These are phyloP conservation scores for Acer negundo DNA, from an alignment of 345 rosid genomes.

Conservation along the genomic window DNA sequence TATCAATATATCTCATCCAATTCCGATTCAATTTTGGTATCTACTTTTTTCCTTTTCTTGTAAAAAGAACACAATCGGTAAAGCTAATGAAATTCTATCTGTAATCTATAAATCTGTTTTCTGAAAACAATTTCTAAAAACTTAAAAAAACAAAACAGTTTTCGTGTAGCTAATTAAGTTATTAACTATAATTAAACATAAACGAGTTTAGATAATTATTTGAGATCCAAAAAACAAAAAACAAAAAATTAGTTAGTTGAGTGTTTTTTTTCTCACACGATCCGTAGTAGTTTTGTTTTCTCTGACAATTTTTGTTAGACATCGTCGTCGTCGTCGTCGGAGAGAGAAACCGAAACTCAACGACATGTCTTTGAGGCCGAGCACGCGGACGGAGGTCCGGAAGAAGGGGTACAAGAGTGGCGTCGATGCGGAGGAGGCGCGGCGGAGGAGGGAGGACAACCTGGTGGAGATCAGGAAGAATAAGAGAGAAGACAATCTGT, in stretches of 20 bases:
- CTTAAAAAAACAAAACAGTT: too few relatives aligned
- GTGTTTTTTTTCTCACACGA: constrained; percentile 1
- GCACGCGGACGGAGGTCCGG: constrained; percentile 60
- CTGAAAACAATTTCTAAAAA: too few relatives aligned
- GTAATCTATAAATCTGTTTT: too few relatives aligned
- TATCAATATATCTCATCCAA: too few relatives aligned
- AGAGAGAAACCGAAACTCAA: not conserved
- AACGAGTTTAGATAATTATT: not conserved
- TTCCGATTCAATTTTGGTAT: too few relatives aligned
- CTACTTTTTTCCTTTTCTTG: too few relatives aligned
- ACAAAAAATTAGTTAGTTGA: not conserved
- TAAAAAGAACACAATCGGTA: too few relatives aligned
- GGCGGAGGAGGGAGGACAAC: constrained; percentile 75
- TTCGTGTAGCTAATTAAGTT: too few relatives aligned
- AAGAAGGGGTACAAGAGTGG: constrained; percentile 76
- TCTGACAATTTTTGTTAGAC: not conserved
- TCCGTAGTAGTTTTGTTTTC: not conserved
- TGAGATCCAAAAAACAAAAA: not conserved
- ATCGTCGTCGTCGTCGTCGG: not conserved
- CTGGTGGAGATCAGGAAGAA: constrained; percentile 79
- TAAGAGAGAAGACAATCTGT: constrained; percentile 69
- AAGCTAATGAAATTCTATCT: too few relatives aligned
- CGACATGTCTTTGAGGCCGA: constrained; percentile 62
- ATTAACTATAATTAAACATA: not conserved
- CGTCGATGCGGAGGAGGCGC: constrained; percentile 76